These are phyloP conservation scores for Nematodospora valgi DNA, from an alignment of 805 yeast genomes.

Conservation along the genomic window DNA sequence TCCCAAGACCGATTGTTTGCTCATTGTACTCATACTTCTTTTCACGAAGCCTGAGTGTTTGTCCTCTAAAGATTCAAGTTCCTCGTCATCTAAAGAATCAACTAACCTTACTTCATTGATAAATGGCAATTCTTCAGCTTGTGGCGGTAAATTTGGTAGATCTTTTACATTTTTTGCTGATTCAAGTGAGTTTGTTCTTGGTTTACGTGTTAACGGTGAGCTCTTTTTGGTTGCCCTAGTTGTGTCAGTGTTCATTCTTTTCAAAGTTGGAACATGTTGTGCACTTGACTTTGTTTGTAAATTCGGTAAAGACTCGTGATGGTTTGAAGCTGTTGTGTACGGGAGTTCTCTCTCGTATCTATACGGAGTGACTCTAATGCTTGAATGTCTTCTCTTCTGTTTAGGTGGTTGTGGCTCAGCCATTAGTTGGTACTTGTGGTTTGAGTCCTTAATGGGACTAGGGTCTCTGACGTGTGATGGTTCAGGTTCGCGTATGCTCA, in stretches of 20 bases:
- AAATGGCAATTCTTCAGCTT: conserved; percentile 32
- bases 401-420: conserved; percentile 2
- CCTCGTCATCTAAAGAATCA: conserved; percentile 13
- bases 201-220: not conserved
- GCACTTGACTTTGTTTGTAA: not conserved
- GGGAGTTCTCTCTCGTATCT: conserved; percentile 5
- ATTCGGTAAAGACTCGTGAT: conserved; percentile 1
- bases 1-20: conserved; percentile 36
- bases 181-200: not conserved
- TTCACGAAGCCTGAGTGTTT: conserved; percentile 1
- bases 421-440: conserved; percentile 1
- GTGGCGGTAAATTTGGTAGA: conserved; percentile 18
- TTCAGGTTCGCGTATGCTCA: not conserved
- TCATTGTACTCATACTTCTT: conserved; percentile 28
- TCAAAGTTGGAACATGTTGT: not conserved
- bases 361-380: conserved; percentile 9
- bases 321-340: not conserved
- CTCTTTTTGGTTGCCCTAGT: not conserved
- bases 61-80: conserved; percentile 1
- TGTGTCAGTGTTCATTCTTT: not conserved
- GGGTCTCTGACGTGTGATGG: conserved; percentile 3
- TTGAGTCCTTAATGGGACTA: not conserved
- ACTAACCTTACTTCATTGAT: conserved; percentile 31
- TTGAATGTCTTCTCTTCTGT: conserved; percentile 6
- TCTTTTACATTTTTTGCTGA: conserved; percentile 6